Base-by-base conservation (phyloP, 1,284 basidiomycete genomes). In the Phenoliferia sp. region DNA sequence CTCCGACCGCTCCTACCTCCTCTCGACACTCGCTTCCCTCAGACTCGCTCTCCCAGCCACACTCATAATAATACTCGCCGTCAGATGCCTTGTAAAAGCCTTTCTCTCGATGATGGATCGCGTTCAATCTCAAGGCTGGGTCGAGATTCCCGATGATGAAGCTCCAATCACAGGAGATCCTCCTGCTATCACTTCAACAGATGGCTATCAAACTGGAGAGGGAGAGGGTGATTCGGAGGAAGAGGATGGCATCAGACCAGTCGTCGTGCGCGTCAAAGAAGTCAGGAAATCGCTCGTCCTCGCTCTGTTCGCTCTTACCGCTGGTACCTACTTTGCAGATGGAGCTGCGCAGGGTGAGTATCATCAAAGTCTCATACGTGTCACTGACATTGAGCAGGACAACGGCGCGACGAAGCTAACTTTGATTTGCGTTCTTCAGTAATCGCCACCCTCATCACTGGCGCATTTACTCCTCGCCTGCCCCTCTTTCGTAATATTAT, bases 211-310 rank as follows among this genome's bases (percentile, higher is more conserved):
- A 3, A 35, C n/a, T 10, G 54, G 28, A 12, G 54, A 3, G 3
- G 28, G 31, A 0, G 61, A 31, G 12, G 56, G 16, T n/a, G 65
- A 31, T 19, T 55, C 44, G 22, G 60, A 64, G 16, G 69, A 63
- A 3, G 69, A 63, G 28, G 66, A 73, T 57, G 70, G 61, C 3
- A 71, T 75, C 10, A 61, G 64, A 35, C 73, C 74, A 3, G 74
- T 76, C 29, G 74, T 76, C 6, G 67, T 72, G 44, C 66, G 64
- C 54, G 34, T 63, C 2, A 55, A 34, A 28, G 44, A 50, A 22
- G 52, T 68, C 17, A 44, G 75, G 2, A 60, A 59, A 15, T 31
- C 48, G 3, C 52, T 73, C 16, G 69, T 76, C 17, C 60, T 75
- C 10, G 16, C n/a, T 3, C 36, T 73, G n/a, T 69, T 69, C 19